Evolutionary conservation across 768 basidiomycete genomes (phyloP).

Genomic region (Calocera cornea): DNA sequence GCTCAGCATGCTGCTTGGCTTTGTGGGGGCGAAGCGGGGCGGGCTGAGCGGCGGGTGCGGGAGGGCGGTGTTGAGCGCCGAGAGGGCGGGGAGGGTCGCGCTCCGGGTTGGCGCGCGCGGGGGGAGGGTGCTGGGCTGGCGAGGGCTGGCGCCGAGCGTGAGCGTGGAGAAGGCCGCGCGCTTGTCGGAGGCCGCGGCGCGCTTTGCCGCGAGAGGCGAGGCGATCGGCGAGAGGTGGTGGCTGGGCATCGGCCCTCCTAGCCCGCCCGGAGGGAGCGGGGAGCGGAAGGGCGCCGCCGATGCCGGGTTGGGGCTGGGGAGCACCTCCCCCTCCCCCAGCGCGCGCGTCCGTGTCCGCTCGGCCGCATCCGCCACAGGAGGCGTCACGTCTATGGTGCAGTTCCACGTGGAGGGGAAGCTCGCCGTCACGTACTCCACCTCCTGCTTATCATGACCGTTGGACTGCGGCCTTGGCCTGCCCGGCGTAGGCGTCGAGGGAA

Average conservation of each 20-base stretch:
- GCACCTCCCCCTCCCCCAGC: conserved; percentile 30
- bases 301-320: conserved; percentile 69
- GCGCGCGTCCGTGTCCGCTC: conserved; percentile 17
- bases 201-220: neutral
- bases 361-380: conserved; percentile 21
- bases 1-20: neutral
- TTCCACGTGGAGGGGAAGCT: conserved; percentile 83
- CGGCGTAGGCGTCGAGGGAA: neutral
- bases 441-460: neutral
- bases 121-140: neutral
- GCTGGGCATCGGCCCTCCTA: neutral
- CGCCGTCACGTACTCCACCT: conserved; percentile 46
- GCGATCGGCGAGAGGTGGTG: neutral
- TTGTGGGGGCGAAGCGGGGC: neutral
- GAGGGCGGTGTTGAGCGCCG: neutral
- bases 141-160: neutral
- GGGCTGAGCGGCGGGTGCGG: neutral
- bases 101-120: neutral
- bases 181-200: neutral
- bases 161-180: neutral
- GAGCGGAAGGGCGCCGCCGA: conserved; percentile 39
- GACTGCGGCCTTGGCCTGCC: neutral
- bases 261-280: neutral
- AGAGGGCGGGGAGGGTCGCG: neutral
- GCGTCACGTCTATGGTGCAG: conserved; percentile 66